Percentiles rank a stretch among this genome's conserved stretches.
Evolutionary conservation across 306 rosid genomes (phyloP).

Genomic region (Dryas octopetala): DNA sequence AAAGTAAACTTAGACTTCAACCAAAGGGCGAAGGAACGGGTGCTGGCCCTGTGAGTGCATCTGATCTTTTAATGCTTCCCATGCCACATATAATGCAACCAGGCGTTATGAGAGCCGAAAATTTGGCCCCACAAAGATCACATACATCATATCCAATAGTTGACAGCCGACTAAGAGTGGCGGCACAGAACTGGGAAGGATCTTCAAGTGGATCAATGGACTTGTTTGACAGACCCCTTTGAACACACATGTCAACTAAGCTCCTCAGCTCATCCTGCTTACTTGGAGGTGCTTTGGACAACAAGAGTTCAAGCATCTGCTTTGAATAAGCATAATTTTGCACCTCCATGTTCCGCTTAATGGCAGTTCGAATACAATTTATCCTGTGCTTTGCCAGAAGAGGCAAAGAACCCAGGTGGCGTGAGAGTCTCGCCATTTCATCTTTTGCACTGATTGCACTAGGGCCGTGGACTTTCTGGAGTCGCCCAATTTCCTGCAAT

Average conservation of each 20-base stretch:
- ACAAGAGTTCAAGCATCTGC: slow-evolving; percentile 93
- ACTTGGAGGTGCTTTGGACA: slow-evolving; percentile 85
- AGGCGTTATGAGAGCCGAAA: slow-evolving; percentile 74
- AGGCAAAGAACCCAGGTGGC: slow-evolving; percentile 96
- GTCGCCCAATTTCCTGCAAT: slow-evolving; percentile 88
- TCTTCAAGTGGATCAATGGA: slow-evolving; percentile 94
- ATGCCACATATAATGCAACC: slow-evolving; percentile 97
- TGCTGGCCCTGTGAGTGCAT: slow-evolving; percentile 76
- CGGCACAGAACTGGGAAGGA: slow-evolving; percentile 91
- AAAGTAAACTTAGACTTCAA: slow-evolving; percentile 32
- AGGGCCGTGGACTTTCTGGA: slow-evolving; percentile 85
- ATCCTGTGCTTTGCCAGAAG: slow-evolving; percentile 93
- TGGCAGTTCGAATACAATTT: slow-evolving; percentile 94
- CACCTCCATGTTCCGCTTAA: slow-evolving; percentile 94
- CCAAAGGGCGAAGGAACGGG: slow-evolving; percentile 97
- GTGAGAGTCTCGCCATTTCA: slow-evolving; percentile 97
- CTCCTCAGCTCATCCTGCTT: slow-evolving; percentile 92
- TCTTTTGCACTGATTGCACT: slow-evolving; percentile 95
- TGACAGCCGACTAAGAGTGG: slow-evolving; percentile 90
- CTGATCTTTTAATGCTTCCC: slow-evolving; percentile 95
- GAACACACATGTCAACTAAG: slow-evolving; percentile 83
- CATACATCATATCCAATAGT: slow-evolving; percentile 98
- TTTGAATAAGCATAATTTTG: slow-evolving; percentile 84
- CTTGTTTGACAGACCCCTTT: slow-evolving; percentile 87
- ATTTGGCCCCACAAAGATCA: slow-evolving; percentile 94